Percentiles rank a stretch among this genome's conserved stretches.
These are phyloP conservation scores for Physaria fendleri DNA, from an alignment of 345 rosid species.

Conservation along the genomic window DNA sequence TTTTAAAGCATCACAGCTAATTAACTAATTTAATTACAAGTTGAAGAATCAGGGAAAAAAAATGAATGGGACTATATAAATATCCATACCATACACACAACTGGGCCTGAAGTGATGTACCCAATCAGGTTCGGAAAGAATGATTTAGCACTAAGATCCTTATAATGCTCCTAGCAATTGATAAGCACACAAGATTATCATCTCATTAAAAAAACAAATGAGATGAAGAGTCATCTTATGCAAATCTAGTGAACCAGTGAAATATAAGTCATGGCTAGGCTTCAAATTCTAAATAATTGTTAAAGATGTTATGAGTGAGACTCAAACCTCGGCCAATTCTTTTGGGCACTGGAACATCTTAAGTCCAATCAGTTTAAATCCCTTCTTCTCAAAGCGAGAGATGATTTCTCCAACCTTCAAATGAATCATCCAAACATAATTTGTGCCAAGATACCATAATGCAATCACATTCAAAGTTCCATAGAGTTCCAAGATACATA, in stretches of 20 bases:
- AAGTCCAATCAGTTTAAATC: slow-evolving; percentile 72
- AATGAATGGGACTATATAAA: neutral
- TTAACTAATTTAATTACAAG: neutral
- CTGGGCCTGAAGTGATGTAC: slow-evolving; percentile 94
- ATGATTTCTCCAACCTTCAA: slow-evolving; percentile 98
- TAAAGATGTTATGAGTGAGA: neutral
- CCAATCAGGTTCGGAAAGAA: slow-evolving; percentile 75
- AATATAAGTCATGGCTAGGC: neutral
- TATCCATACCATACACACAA: slow-evolving; percentile 79
- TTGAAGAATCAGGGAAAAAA: neutral
- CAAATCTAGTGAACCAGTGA: neutral
- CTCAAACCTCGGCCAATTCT: slow-evolving; percentile 81
- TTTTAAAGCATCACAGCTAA: slow-evolving; percentile 8
- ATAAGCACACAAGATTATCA: neutral
- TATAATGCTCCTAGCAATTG: slow-evolving; percentile 74
- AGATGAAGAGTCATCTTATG: neutral
- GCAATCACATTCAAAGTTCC: neutral
- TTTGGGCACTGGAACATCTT: slow-evolving; percentile 82
- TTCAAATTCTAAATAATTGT: neutral
- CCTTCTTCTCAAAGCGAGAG: slow-evolving; percentile 93
- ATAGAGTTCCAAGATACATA: neutral
- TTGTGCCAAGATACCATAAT: neutral
- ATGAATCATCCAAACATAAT: slow-evolving; percentile 6
- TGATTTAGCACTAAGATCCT: slow-evolving; percentile 78
- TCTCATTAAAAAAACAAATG: neutral